Conservation (phyloP, 192 early-diverging fungal genomes). For the Dissophora ornata region DNA sequence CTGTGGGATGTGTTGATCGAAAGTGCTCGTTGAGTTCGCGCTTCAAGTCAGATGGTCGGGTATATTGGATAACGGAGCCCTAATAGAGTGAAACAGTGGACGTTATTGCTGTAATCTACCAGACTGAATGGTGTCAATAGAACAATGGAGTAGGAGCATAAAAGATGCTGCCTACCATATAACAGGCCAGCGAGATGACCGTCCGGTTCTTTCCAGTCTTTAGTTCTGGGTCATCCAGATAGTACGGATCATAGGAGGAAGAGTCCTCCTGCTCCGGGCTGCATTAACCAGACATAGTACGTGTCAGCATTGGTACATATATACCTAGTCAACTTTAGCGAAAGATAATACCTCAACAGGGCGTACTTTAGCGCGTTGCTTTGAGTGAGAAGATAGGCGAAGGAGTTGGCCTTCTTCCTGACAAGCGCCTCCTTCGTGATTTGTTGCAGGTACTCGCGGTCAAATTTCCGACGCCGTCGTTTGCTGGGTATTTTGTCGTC, state of each 20-base stretch:
- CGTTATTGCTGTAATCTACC: no score
- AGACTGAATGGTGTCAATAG: no score
- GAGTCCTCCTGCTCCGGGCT: conserved; percentile 47
- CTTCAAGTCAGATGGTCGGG: conserved; percentile 83
- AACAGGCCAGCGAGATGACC: conserved; percentile 82
- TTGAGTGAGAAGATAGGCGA: conserved; percentile 63
- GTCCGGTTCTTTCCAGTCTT: conserved; percentile 80
- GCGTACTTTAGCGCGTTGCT: conserved; percentile 64
- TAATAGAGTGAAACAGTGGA: conserved; percentile 19
- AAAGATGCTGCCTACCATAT: no score
- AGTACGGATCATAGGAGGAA: conserved; percentile 79
- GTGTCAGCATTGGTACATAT: not conserved
- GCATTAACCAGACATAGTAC: not conserved
- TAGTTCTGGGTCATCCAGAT: conserved; percentile 88
- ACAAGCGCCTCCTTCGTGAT: conserved; percentile 54
- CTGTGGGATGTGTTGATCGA: conserved; percentile 80
- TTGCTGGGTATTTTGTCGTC: conserved; percentile 46
- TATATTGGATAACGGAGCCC: conserved; percentile 88
- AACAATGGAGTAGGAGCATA: no score
- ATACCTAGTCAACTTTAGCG: no score
- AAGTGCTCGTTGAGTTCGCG: conserved; percentile 91
- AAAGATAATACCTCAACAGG: no score
- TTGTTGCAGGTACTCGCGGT: conserved; percentile 50
- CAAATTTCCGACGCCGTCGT: conserved; percentile 31
- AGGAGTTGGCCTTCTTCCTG: conserved; percentile 59